phyloP scores from a whole-genome alignment of 805 yeast species.

The Ogataea philodendri region DNA sequence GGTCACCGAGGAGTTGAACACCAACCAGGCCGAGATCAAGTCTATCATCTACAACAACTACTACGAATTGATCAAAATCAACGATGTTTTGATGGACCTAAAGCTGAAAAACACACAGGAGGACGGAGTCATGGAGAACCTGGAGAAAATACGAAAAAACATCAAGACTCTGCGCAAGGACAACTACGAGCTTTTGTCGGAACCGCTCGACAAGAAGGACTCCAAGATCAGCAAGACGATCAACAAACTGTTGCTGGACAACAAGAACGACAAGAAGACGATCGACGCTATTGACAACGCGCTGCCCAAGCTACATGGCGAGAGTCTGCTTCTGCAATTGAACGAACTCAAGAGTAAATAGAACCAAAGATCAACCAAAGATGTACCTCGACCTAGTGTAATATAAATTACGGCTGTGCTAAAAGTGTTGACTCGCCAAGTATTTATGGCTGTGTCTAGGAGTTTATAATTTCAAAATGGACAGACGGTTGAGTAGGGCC shows the following conservation, averaged over 20 bases:
- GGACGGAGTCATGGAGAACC: conserved; percentile 25
- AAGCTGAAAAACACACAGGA: conserved; percentile 24
- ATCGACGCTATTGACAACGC: conserved; percentile 20
- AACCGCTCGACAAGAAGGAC: conserved; percentile 7
- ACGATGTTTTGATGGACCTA: conserved; percentile 47
- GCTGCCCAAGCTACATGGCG: conserved; percentile 22
- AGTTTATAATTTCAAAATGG: conserved; percentile 9
- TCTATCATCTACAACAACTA: conserved; percentile 74
- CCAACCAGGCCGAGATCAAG: conserved; percentile 60
- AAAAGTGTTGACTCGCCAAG: too few relatives aligned
- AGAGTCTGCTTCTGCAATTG: conserved; percentile 26
- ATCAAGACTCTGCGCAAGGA: conserved; percentile 18
- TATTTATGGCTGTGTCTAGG: not conserved
- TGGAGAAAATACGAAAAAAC: conserved; percentile 26
- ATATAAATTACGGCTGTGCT: too few relatives aligned
- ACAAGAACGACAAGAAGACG: conserved; percentile 14
- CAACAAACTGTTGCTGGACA: conserved; percentile 19
- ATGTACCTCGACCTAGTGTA: too few relatives aligned
- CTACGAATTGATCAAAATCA: conserved; percentile 67
- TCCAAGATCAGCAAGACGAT: conserved; percentile 20
- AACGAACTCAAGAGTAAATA: conserved; percentile 25
- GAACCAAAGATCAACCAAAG: too few relatives aligned
- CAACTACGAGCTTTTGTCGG: conserved; percentile 15
- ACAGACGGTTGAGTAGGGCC: conserved; percentile 27
- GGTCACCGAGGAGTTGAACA: conserved; percentile 45